Conservation (phyloP, 2,329 filamentous ascomycete genomes). For the Reticulascus tulasneorum region DNA sequence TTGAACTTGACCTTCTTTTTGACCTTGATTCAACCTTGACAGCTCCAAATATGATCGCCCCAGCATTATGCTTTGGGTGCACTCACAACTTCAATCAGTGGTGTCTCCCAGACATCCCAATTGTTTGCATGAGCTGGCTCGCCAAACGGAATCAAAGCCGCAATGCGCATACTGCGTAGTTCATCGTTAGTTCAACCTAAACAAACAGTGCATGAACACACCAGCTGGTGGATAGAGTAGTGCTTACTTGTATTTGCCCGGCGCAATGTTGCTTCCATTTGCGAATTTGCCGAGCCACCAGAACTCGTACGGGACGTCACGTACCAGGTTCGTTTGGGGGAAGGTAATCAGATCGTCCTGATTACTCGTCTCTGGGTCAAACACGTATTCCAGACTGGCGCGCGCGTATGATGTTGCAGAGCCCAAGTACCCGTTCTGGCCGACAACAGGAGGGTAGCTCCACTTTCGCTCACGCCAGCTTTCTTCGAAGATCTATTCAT, state of each 20-base stretch:
- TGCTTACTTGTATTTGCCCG: slow-evolving; percentile 31
- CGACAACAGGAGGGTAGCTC: slow-evolving; percentile 35
- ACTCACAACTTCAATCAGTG: slow-evolving; percentile 27
- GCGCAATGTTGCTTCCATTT: slow-evolving; percentile 34
- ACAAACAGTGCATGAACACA: too few relatives aligned
- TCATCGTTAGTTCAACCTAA: too few relatives aligned
- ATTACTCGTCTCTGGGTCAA: slow-evolving; percentile 28
- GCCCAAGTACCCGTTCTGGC: slow-evolving; percentile 35
- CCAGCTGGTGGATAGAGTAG: too few relatives aligned
- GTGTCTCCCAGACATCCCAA: slow-evolving; percentile 34
- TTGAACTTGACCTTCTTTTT: too few relatives aligned
- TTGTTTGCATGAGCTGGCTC: slow-evolving; percentile 35
- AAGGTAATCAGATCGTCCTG: slow-evolving; percentile 34
- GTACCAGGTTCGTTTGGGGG: slow-evolving; percentile 29
- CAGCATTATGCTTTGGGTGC: too few relatives aligned
- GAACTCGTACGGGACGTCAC: slow-evolving; percentile 26
- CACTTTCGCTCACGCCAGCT: slow-evolving; percentile 35
- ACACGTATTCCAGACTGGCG: slow-evolving; percentile 28
- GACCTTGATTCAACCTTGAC: too few relatives aligned
- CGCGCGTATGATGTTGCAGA: slow-evolving; percentile 35
- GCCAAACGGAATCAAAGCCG: slow-evolving; percentile 35
- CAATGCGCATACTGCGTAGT: slow-evolving; percentile 34
- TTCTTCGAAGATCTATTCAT: slow-evolving; percentile 29
- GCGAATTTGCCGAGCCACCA: slow-evolving; percentile 41
- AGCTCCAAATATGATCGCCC: too few relatives aligned